phyloP scores from a whole-genome alignment of 257 asterid genomes.

The Cordia subcordata region DNA sequence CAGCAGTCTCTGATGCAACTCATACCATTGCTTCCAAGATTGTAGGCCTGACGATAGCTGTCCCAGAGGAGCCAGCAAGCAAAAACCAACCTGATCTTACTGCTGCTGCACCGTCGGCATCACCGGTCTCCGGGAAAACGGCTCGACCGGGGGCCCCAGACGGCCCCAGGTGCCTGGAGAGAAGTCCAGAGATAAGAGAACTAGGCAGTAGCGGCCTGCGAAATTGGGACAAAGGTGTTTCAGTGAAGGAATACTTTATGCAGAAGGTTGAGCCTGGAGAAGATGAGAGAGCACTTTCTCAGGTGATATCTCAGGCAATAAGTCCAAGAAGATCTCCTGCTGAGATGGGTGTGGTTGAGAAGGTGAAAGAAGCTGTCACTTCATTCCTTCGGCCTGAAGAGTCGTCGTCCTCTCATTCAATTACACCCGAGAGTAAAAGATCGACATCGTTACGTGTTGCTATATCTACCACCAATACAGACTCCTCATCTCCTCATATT shows the following conservation, averaged over 20 bases:
- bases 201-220: slow-evolving; percentile 30
- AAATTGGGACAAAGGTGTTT: slow-evolving; percentile 77
- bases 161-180: slow-evolving; percentile 14
- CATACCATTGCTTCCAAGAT: slow-evolving; percentile 47
- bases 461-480: slow-evolving; percentile 4
- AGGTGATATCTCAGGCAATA: slow-evolving; percentile 73
- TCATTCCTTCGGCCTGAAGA: slow-evolving; percentile 62
- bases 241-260: slow-evolving; percentile 76
- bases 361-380: slow-evolving; percentile 65
- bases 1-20: slow-evolving; percentile 56
- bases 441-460: slow-evolving; percentile 13
- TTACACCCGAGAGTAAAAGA: slow-evolving; percentile 10
- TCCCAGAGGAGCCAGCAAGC: slow-evolving; percentile 17
- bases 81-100: neutral
- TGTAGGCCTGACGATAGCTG: slow-evolving; percentile 33
- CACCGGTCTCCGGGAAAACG: slow-evolving; percentile 2
- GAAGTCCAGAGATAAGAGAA: slow-evolving; percentile 20
- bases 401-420: slow-evolving; percentile 13
- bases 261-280: slow-evolving; percentile 89
- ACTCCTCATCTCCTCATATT: slow-evolving; percentile 21
- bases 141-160: neutral
- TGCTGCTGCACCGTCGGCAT: slow-evolving; percentile 4
- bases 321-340: slow-evolving; percentile 51
- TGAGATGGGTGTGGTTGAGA: slow-evolving; percentile 63
- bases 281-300: slow-evolving; percentile 84